Percentiles rank a stretch among this genome's conserved stretches.
Evolutionary conservation across 192 early-diverging fungal species (phyloP).

Genomic region (Coemansia umbellata): DNA sequence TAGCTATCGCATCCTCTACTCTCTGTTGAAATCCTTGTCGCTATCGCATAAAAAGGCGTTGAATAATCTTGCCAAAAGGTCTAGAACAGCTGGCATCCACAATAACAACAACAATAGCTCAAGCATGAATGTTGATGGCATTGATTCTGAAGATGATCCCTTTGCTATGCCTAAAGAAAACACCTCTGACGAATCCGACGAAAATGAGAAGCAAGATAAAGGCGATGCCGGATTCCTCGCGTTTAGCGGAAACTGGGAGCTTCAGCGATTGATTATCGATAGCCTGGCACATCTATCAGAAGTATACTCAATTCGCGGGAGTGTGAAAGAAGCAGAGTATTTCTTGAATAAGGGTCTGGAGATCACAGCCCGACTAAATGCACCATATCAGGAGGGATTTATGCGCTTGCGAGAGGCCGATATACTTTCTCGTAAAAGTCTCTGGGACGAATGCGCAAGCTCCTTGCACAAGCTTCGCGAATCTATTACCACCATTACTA

Average conservation of each 20-base stretch:
- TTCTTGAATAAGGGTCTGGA: conserved; percentile 29
- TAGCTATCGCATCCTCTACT: conserved; percentile 37
- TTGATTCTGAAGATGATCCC: conserved; percentile 24
- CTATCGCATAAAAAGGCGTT: neutral
- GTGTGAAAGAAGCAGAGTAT: conserved; percentile 42
- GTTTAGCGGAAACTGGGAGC: conserved; percentile 36
- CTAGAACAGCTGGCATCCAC: neutral
- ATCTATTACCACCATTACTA: too few relatives aligned
- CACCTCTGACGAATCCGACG: neutral
- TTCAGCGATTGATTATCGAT: conserved; percentile 40
- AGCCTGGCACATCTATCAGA: conserved; percentile 28
- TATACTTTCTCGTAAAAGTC: conserved; percentile 28
- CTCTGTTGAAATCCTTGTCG: conserved; percentile 26
- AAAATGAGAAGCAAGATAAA: conserved; percentile 1
- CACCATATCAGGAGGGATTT: conserved; percentile 15
- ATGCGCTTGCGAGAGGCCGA: conserved; percentile 21
- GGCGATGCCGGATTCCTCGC: conserved; percentile 20
- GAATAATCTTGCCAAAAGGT: neutral
- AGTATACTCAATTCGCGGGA: conserved; percentile 37
- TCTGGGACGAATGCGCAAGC: conserved; percentile 22
- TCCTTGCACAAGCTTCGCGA: conserved; percentile 8
- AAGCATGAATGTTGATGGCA: neutral
- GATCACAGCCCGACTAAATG: conserved; percentile 12
- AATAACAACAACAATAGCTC: too few relatives aligned
- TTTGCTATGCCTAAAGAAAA: conserved; percentile 9